Percentiles rank a stretch among this genome's conserved stretches.
phyloP scores from a whole-genome alignment of 2,329 filamentous ascomycete species.

The Colletotrichum navitas region DNA sequence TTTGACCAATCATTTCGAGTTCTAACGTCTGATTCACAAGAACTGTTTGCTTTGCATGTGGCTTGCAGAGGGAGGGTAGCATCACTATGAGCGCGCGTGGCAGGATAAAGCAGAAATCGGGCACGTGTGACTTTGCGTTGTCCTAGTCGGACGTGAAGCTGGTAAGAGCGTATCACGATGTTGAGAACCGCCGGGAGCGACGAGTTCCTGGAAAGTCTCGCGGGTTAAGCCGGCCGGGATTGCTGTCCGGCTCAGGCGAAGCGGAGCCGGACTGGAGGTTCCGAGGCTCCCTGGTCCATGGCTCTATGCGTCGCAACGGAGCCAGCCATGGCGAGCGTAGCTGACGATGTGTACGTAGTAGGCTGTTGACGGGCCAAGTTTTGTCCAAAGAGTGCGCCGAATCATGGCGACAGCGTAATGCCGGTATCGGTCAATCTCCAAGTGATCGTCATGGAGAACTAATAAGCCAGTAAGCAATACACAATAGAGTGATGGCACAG shows the following conservation, averaged over 20 bases:
- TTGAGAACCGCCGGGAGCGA: not conserved
- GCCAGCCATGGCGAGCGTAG: not conserved
- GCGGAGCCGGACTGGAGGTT: constrained; percentile 11
- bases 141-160: constrained; percentile 8
- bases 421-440: constrained; percentile 31
- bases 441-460: not conserved
- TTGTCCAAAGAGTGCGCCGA: not conserved
- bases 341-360: constrained; percentile 2
- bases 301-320: constrained; percentile 31
- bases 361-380: not conserved
- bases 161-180: constrained; percentile 15
- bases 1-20: constrained; percentile 14
- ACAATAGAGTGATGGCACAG: not conserved
- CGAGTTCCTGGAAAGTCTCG: constrained; percentile 28
- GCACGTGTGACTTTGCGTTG: constrained; percentile 31
- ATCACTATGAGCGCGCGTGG: constrained; percentile 30
- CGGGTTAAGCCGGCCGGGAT: constrained; percentile 7
- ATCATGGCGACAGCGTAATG: constrained; percentile 9
- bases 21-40: constrained; percentile 21
- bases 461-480: not conserved
- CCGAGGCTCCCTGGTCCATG: constrained; percentile 25
- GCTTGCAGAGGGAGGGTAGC: constrained; percentile 40
- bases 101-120: constrained; percentile 30
- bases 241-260: constrained; percentile 22
- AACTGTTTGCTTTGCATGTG: constrained; percentile 35